Evolutionary conservation across 140 eudicot genomes (phyloP), one percentile per base, ranked within the genome.

Genomic region (Senecio squalidus): DNA sequence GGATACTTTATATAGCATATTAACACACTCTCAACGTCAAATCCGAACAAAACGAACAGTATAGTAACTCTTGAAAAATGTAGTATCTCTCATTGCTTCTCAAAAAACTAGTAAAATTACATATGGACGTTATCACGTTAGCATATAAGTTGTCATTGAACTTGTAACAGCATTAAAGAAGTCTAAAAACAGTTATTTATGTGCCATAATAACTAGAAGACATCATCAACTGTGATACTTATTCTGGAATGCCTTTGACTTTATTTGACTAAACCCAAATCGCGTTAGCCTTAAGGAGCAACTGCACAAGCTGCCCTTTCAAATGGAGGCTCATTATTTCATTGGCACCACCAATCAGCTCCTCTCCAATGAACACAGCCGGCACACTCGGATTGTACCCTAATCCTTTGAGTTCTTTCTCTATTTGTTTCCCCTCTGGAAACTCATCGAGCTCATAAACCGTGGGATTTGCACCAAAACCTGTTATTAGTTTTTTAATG

Each of bases 371-470:
- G 72, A 70, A 79, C 13, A 79, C 84, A 47, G 73, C 84, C 29
- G 84, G 84, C 3, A 77, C 74, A 74, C 67, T 74, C 5, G 88
- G 84, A 63, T 70, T 74, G 51, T 70, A 64, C 41, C 81, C 84
- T 20, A 77, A 28, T 10, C 55, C 71, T 48, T 31, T 75, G 21
- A 81, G 46, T 58, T 75, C 88, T 61, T 64, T 69, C 63, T 81
- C 84, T 58, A 81, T 36, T 9, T 81, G 81, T 33, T 67, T 62
- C 65, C 88, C 88, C 7, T 67, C 66, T 9, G 84, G 64, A 43
- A 65, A 81, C 36, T 78, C 81, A 57, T 79, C 81, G 15, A 75
- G 30, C 68, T 78, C 80, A 54, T 69, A 64, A 46, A 74, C 78
- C 3, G 60, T 63, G 9, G 78, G 65, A 45, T 67, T 70, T 31